A percentile compares a stretch with the other conserved stretches of the same genome.
Conservation (phyloP, 495 filamentous ascomycete species). For the Aspergillus nanangensis region DNA sequence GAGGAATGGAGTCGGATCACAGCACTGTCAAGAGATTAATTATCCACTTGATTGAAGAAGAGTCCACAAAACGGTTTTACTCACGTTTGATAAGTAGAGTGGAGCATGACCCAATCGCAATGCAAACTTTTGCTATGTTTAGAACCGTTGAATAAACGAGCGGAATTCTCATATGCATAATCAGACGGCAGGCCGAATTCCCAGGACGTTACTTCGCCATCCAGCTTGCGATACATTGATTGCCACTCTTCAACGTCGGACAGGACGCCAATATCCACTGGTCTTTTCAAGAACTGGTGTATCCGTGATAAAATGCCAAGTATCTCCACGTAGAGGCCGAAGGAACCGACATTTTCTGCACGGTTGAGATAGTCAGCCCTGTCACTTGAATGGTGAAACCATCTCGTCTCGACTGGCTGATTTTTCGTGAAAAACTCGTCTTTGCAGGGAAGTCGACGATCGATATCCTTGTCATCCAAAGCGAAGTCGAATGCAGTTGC, state of each 20-base stretch:
- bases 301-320: conserved; percentile 81
- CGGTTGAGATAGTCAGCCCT: conserved; percentile 60
- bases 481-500: conserved; percentile 89
- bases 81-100: conserved; percentile 69
- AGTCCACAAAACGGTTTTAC: conserved; percentile 14
- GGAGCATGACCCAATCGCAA: conserved; percentile 86
- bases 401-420: conserved; percentile 74
- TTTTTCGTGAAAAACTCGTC: conserved; percentile 84
- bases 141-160: conserved; percentile 61
- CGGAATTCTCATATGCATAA: conserved; percentile 66
- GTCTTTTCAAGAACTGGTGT: conserved; percentile 78
- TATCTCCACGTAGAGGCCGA: conserved; percentile 83
- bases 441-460: conserved; percentile 78
- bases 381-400: conserved; percentile 59
- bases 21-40: conserved; percentile 50
- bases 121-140: conserved; percentile 63
- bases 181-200: conserved; percentile 77
- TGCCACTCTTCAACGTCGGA: conserved; percentile 88
- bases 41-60: not conserved
- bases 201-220: conserved; percentile 73
- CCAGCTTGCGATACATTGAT: conserved; percentile 75
- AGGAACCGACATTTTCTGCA: conserved; percentile 77
- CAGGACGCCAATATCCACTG: conserved; percentile 79
- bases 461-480: conserved; percentile 81
- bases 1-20: conserved; percentile 90